A percentile compares a stretch with the other conserved stretches of the same genome.
phyloP scores from a whole-genome alignment of 352 stramenopile genomes.

The Phytophthora aleatoria region DNA sequence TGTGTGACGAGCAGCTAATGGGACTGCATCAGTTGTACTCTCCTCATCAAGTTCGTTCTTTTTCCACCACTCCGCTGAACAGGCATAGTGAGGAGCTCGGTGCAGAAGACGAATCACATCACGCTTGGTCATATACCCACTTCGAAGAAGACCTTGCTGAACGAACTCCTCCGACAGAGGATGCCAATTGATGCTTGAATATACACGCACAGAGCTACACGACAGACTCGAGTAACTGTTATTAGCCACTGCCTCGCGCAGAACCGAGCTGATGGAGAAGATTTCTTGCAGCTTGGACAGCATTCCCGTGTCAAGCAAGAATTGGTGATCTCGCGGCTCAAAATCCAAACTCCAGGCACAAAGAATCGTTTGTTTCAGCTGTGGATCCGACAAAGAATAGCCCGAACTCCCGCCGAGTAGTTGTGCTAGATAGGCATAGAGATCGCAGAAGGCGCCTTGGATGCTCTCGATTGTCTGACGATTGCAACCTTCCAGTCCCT shows the following conservation, averaged over 20 bases:
- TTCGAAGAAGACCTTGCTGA: conserved; percentile 69
- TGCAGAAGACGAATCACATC: conserved; percentile 71
- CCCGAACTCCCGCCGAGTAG: conserved; percentile 44
- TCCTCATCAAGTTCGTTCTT: conserved; percentile 50
- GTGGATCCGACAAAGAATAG: conserved; percentile 44
- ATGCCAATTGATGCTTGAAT: conserved; percentile 74
- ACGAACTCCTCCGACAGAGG: conserved; percentile 83
- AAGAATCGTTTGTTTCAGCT: conserved; percentile 80
- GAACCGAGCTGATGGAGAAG: conserved; percentile 72
- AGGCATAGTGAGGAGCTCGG: conserved; percentile 66
- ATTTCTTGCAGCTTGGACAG: conserved; percentile 71
- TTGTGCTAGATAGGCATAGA: conserved; percentile 74
- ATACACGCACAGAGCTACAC: conserved; percentile 9
- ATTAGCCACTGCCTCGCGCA: conserved; percentile 41
- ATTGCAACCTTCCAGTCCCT: conserved; percentile 85
- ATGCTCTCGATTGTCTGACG: conserved; percentile 59
- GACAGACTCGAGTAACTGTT: conserved; percentile 8
- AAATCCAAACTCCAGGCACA: conserved; percentile 87
- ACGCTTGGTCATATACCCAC: conserved; percentile 77
- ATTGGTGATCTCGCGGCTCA: conserved; percentile 80
- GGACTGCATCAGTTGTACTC: conserved; percentile 7
- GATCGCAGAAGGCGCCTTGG: conserved; percentile 71
- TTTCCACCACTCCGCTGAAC: conserved; percentile 59
- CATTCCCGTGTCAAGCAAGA: conserved; percentile 81
- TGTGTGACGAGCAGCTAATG: conserved; percentile 51